Evolutionary conservation across 441 rosid species (phyloP), one percentile per base, ranked within the genome.

Genomic region (Jatropha podagrica): DNA sequence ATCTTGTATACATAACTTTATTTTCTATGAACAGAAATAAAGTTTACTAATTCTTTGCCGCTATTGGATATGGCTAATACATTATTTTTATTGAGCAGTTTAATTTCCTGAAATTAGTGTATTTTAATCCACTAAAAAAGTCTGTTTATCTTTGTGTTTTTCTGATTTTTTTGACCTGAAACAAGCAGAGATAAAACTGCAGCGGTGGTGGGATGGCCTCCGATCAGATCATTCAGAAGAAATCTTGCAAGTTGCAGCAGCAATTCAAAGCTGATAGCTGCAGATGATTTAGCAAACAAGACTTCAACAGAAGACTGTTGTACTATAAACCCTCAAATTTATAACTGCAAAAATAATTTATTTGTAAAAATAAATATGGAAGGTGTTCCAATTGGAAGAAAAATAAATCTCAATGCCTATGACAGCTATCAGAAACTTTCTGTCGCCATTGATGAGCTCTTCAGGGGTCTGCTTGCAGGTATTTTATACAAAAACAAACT

Each of bases 191-290:
- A 12, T 71, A 56, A 76, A 18, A 42, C 93, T 67, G 87, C 89
- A 76, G 83, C 93, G 77, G 89, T 90, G 20, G 97, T 93, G 49
- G 98, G 98, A 26, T 93, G 98, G 98, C 98, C 97, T 62, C 98
- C 97, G 27, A 84, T 93, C 65, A 82, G 94, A 42, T 88, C 97
- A 13, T 86, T 81, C 40, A 83, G 98, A 85, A 93, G 82, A 85
- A 90, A 93, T 46, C 80, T 93, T 66, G 86, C 88, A 0, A 84
- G 79, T 64, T 74, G 82, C 84, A 88, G 82, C 80, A 78, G 86
- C 32, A 32, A 32, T 58, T 72, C 91, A 64, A 90, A 89, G 78
- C 80, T 54, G 66, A 79, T 77, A 66, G 60, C 58, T 17, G n/a
- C 58, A 3, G 65, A 58, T 64, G 7, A 17, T 32, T 67, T 58